These are phyloP conservation scores for Dactylellina cionopaga DNA, from an alignment of 2,329 filamentous ascomycete species.

Conservation along the genomic window DNA sequence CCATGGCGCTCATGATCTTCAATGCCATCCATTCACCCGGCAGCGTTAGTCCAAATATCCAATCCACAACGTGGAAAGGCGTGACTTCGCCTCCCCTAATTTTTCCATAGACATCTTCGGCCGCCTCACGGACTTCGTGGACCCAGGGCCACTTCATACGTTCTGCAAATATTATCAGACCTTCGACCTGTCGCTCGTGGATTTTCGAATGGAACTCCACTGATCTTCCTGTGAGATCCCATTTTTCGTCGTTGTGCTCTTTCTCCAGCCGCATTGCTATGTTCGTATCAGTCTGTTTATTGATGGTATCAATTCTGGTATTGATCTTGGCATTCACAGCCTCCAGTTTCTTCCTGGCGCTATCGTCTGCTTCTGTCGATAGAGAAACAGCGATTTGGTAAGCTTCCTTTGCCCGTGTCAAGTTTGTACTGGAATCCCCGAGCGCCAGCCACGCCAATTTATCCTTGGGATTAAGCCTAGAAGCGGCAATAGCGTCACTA, in stretches of 20 bases:
- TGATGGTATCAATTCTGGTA: constrained; percentile 4
- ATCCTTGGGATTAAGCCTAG: constrained; percentile 26
- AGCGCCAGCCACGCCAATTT: constrained; percentile 19
- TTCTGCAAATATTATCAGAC: constrained; percentile 30
- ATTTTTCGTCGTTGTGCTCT: constrained; percentile 35
- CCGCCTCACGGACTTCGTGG: constrained; percentile 38
- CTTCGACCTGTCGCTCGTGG: constrained; percentile 46
- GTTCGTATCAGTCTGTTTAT: background rate
- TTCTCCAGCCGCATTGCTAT: constrained; percentile 21
- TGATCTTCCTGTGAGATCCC: constrained; percentile 7
- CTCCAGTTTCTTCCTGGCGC: constrained; percentile 10
- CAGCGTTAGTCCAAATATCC: constrained; percentile 32
- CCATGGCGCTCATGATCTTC: constrained; percentile 40
- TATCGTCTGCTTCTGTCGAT: background rate
- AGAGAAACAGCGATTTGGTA: constrained; percentile 23
- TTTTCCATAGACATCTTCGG: constrained; percentile 42
- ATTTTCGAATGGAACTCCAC: constrained; percentile 29
- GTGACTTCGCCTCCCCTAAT: constrained; percentile 19
- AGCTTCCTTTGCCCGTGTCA: constrained; percentile 25
- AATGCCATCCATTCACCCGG: constrained; percentile 41
- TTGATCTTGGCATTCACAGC: constrained; percentile 9
- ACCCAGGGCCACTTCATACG: constrained; percentile 45
- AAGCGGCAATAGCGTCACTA: constrained; percentile 1
- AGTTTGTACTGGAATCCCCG: constrained; percentile 17
- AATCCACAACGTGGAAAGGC: constrained; percentile 34